phyloP scores from a whole-genome alignment of 148 eudicot genomes.

The Polygonum maritimum region DNA sequence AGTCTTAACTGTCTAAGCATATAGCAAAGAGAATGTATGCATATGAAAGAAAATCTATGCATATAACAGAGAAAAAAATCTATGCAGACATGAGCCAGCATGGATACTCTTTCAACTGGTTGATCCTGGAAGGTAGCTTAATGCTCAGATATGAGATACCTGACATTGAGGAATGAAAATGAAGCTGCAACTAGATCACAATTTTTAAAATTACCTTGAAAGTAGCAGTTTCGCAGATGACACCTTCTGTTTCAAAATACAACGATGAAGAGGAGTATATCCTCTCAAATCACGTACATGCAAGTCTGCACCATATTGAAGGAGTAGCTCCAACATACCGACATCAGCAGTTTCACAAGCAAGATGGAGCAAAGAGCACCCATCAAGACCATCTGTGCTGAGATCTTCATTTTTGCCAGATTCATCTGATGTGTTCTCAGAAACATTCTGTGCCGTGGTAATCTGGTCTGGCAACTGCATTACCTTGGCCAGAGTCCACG shows the following conservation, averaged over 20 bases:
- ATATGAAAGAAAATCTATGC: too few species aligned
- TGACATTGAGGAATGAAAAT: background rate
- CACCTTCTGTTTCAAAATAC: slow-evolving; percentile 60
- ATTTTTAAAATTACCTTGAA: slow-evolving; percentile 40
- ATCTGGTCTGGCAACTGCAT: slow-evolving; percentile 78
- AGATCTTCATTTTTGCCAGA: slow-evolving; percentile 45
- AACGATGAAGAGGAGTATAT: slow-evolving; percentile 77
- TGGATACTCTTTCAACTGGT: too few species aligned
- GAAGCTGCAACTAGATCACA: background rate
- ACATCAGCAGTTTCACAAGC: slow-evolving; percentile 93
- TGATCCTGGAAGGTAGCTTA: background rate
- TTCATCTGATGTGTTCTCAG: slow-evolving; percentile 30
- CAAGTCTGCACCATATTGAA: slow-evolving; percentile 90
- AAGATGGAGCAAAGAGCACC: slow-evolving; percentile 85
- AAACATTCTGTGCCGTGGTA: slow-evolving; percentile 35
- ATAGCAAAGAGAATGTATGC: background rate
- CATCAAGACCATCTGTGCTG: slow-evolving; percentile 46
- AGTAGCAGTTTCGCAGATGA: slow-evolving; percentile 67
- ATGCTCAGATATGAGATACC: background rate
- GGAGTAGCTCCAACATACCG: slow-evolving; percentile 91
- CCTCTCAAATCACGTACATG: slow-evolving; percentile 64
- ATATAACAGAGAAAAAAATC: too few species aligned
- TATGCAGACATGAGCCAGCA: too few species aligned
- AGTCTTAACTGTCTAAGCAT: background rate
- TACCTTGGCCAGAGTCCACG: slow-evolving; percentile 74